Percentiles rank a stretch among this genome's conserved stretches.
phyloP scores from a whole-genome alignment of 768 basidiomycete genomes.

The Termitomyces sp. region DNA sequence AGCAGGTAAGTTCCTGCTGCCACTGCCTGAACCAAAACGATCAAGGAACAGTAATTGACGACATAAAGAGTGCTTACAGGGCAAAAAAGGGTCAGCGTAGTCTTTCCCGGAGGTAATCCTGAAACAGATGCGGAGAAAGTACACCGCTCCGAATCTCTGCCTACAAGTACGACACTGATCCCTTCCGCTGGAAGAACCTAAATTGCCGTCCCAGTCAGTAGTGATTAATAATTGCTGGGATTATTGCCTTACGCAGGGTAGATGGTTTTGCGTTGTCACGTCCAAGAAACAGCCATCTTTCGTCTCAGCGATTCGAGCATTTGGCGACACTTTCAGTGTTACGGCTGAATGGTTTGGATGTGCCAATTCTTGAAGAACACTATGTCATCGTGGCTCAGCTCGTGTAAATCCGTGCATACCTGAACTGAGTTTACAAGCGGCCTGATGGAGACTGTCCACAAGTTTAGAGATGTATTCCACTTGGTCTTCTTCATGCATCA shows the following conservation, averaged over 20 bases:
- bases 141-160: conserved; percentile 58
- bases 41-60: background rate
- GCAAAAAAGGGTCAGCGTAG: conserved; percentile 56
- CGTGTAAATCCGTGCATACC: conserved; percentile 30
- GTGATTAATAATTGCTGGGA: background rate
- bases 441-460: conserved; percentile 41
- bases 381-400: background rate
- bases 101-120: conserved; percentile 54
- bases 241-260: conserved; percentile 60
- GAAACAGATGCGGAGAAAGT: conserved; percentile 42
- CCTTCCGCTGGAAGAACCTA: conserved; percentile 62
- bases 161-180: conserved; percentile 54
- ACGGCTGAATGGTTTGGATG: conserved; percentile 69
- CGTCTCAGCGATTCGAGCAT: conserved; percentile 48
- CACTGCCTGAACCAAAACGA: conserved; percentile 46
- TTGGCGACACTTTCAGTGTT: conserved; percentile 40
- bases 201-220: conserved; percentile 1
- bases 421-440: conserved; percentile 47
- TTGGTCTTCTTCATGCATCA: conserved; percentile 49
- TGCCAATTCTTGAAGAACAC: conserved; percentile 45
- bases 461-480: conserved; percentile 47
- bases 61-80: conserved; percentile 45
- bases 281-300: conserved; percentile 65
- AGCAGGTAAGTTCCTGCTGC: conserved; percentile 64
- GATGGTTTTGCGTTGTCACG: conserved; percentile 54